phyloP scores from a whole-genome alignment of 352 stramenopile species.

The Phytophthora crassamura region DNA sequence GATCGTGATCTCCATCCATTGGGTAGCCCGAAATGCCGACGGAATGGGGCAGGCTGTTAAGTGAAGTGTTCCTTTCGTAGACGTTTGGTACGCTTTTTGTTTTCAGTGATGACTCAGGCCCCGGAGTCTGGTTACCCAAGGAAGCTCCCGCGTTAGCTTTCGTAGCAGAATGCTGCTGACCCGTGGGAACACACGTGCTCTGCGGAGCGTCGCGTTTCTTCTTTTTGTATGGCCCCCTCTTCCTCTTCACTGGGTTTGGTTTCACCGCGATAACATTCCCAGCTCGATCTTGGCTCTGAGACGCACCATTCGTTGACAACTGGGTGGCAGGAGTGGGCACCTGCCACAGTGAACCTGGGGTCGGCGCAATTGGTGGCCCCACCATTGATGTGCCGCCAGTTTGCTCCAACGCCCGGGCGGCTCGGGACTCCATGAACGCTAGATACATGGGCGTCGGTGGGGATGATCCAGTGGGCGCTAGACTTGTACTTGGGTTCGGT shows the following conservation, averaged over 20 bases:
- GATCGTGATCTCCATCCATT: not conserved
- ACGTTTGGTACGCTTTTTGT: not conserved
- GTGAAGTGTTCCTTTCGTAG: not conserved
- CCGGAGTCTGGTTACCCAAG: not conserved
- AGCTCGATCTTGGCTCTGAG: not conserved
- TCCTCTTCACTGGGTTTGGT: not conserved
- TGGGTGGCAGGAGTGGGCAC: not conserved
- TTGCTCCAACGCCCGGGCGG: constrained; percentile 27
- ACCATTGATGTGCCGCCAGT: not conserved
- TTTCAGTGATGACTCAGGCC: not conserved
- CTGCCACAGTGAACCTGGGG: not conserved
- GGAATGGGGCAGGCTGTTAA: not conserved
- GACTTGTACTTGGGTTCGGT: constrained; percentile 5
- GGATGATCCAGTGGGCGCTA: constrained; percentile 1
- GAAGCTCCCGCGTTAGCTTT: no score
- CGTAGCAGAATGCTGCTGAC: no score
- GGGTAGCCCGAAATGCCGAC: not conserved
- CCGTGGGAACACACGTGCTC: not conserved
- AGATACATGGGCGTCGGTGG: constrained; percentile 23
- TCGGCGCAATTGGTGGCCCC: not conserved
- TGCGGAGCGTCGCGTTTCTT: constrained; percentile 11
- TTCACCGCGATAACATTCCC: not conserved
- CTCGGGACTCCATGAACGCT: constrained; percentile 29
- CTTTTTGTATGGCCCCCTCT: constrained; percentile 17
- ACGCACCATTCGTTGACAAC: not conserved